These are phyloP conservation scores for Pyrenophora graminea DNA, from an alignment of 2,329 filamentous ascomycete genomes.

Conservation along the genomic window DNA sequence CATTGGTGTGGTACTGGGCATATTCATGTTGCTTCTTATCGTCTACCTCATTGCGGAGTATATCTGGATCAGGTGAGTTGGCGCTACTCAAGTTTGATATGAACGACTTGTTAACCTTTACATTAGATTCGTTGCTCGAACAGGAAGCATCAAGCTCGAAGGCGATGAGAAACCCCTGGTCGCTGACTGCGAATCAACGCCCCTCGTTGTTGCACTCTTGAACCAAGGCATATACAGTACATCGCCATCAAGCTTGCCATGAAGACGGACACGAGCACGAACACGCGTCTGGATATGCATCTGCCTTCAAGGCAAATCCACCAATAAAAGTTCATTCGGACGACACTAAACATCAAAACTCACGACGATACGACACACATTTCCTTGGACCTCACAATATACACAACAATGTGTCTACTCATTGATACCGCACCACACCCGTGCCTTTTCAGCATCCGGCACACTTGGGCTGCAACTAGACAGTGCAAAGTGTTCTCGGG, in stretches of 20 bases:
- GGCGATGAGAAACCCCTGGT: conserved; percentile 29
- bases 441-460: no score
- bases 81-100: not conserved
- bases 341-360: no score
- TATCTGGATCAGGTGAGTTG: conserved; percentile 27
- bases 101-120: conserved; percentile 2
- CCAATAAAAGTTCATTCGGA: no score
- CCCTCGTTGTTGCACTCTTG: not conserved
- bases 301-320: no score
- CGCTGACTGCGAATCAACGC: conserved; percentile 3
- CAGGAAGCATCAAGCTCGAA: conserved; percentile 24
- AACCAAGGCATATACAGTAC: not conserved
- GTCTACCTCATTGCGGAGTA: conserved; percentile 25
- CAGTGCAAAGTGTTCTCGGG: no score
- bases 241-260: conserved; percentile 5
- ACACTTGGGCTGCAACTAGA: no score
- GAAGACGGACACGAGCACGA: not conserved
- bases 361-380: no score
- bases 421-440: no score
- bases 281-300: no score
- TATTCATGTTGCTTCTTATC: conserved; percentile 23
- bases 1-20: conserved; percentile 23
- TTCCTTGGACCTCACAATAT: no score
- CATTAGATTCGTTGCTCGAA: conserved; percentile 12
- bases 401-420: no score